Conservation (phyloP, 148 eudicot species). For the Heliosperma pusillum region DNA sequence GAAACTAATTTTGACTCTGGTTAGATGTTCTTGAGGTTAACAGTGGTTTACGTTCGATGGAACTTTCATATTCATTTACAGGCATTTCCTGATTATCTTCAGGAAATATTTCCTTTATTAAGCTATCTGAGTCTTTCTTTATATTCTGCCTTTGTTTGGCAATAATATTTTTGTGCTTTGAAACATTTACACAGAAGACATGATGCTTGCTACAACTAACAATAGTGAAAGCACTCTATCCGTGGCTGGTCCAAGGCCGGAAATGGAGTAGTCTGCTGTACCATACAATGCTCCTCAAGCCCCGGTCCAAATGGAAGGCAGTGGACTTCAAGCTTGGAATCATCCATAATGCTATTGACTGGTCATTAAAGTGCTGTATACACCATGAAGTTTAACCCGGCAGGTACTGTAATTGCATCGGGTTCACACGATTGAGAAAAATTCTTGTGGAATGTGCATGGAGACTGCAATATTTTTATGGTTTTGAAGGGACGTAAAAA, state of each 20-base stretch:
- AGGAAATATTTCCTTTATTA: neutral
- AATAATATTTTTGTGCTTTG: neutral
- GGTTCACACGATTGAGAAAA: constrained; percentile 94
- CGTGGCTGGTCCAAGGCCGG: constrained; percentile 71
- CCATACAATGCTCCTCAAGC: constrained; percentile 52
- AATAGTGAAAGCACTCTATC: constrained; percentile 70
- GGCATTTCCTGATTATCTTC: neutral
- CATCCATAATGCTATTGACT: constrained; percentile 82
- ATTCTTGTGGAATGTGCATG: constrained; percentile 53
- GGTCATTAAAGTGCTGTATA: constrained; percentile 94
- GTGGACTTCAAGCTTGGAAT: constrained; percentile 80
- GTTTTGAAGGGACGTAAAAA: constrained; percentile 95
- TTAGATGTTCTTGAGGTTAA: too few species aligned
- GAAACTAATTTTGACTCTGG: too few species aligned
- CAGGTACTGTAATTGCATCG: constrained; percentile 78
- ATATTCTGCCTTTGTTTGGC: neutral
- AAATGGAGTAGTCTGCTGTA: constrained; percentile 68
- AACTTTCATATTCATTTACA: neutral
- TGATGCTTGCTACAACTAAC: constrained; percentile 52
- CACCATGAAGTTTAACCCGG: constrained; percentile 91
- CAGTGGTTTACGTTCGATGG: neutral
- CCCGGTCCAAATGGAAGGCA: constrained; percentile 71
- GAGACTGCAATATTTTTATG: constrained; percentile 50
- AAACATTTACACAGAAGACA: constrained; percentile 13
- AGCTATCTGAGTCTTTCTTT: neutral